Base-by-base conservation (phyloP, 1,139 yeast species). In the Debaryomycetaceae sp. region DNA sequence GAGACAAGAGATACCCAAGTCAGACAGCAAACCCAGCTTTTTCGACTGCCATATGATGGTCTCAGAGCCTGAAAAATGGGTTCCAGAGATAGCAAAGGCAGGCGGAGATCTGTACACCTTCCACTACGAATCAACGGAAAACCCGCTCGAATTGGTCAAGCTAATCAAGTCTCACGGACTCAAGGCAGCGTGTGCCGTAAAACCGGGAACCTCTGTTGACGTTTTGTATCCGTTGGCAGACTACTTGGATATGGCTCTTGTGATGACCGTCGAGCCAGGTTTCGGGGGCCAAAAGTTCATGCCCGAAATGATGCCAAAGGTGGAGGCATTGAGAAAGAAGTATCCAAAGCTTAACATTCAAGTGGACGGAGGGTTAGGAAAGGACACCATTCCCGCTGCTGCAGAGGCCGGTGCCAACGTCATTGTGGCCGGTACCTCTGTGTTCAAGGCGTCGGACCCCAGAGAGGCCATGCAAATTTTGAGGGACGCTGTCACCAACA, bases 21-120 rank as follows among this genome's bases (percentile, higher is more conserved):
- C 75, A 41, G 66, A 62, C 42, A 60, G 61, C 8, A 64, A 66
- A 38, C 63, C 66, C 24, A 83, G 86, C n/a, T 91, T 90, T 62
- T 91, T 93, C 60, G 99, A 93, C 66, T 90, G 98, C 66, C 99
- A 93, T 68, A 91, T 93, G 98, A 93, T 93, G 99, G 98, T 93
- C 36, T 74, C 91, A 34, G 82, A 88, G 56, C 99, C 99, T 14
- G 95, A 86, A 63, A 84, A 84, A 63, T 93, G 99, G 99, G 95
- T 93, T 46, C 87, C 81, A 43, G 96, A 87, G 51, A 84, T 95
- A 60, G 98, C 96, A 38, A 81, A 84, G 54, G 95, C 95, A 38
- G 98, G 99, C 47, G 98, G 97, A 39, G 96, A 91, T 66, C 95
- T 87, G 63, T 93, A 89, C 65, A 90, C 98, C 8, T 93, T 93